These are phyloP conservation scores for Xylaria scruposa DNA, from an alignment of 495 filamentous ascomycete species.

Conservation along the genomic window DNA sequence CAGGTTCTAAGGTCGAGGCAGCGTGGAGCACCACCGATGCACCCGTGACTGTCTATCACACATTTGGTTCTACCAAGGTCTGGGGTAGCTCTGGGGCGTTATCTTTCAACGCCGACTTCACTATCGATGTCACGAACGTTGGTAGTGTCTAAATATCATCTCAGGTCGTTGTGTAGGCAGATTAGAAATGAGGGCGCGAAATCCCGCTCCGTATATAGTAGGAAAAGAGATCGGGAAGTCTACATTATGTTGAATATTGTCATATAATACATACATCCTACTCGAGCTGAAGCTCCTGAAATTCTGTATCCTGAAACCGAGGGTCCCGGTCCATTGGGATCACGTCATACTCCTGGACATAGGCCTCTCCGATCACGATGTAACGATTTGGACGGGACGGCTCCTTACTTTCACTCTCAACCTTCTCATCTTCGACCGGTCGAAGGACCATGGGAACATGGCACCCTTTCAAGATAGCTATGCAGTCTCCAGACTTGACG, in stretches of 20 bases:
- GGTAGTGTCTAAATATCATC: not conserved
- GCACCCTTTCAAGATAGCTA: not conserved
- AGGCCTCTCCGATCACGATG: not conserved
- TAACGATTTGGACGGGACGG: not conserved
- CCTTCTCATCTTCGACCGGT: not conserved
- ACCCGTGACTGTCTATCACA: conserved; percentile 2
- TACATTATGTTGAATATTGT: not conserved
- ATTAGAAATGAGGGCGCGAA: not conserved
- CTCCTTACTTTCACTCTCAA: not conserved
- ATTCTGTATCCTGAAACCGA: not conserved
- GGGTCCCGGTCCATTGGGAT: not conserved
- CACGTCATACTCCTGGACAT: not conserved
- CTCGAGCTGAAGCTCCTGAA: not conserved
- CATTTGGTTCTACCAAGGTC: conserved; percentile 1
- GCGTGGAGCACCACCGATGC: not conserved
- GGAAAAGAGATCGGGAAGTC: too few relatives aligned
- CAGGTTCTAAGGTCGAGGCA: not conserved
- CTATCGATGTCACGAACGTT: not conserved
- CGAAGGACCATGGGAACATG: conserved; percentile 4
- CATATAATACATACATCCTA: not conserved
- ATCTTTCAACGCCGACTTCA: not conserved
- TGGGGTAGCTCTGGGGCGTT: not conserved
- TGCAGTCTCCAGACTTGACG: not conserved
- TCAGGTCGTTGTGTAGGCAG: not conserved
- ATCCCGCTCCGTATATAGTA: not conserved